Base-by-base conservation (phyloP, 2,329 filamentous ascomycete species). In the Aspergillus viridinutans region DNA sequence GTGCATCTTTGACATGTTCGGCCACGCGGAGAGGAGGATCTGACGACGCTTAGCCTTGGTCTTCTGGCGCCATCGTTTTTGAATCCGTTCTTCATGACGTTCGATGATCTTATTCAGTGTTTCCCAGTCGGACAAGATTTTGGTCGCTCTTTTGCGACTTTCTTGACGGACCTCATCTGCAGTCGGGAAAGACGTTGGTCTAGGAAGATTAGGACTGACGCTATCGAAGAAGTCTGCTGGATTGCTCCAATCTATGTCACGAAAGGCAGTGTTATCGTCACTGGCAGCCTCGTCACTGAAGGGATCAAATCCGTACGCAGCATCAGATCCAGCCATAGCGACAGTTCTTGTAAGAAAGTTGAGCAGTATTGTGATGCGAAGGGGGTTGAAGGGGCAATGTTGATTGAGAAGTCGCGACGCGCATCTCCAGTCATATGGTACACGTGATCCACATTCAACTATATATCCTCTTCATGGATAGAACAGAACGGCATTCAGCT, bases 21-120 rank as follows among this genome's bases (percentile, higher is more conserved):
- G 81, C 79, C 80, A 83, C 1, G 71, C 73, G n/a, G 69, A 62
- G 1, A 80, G 64, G 2, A 86, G 67, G 3, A 84, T 70, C 3
- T 76, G 71, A 9, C 73, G 70, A 17, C 78, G 72, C 65, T 85
- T 78, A 14, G 69, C 50, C 10, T 71, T 73, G 1, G 73, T 78
- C 68, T 83, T 84, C 63, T 85, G 85, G 2, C 63, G 58, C 83
- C 83, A 87, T 42, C 83, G 76, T 59, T 77, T 82, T 53, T 77
- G 76, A 10, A 86, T 78, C 0, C 74, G 77, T 0, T 67, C 68
- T 63, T 86, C 81, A 50, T 84, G 79, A 4, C 81, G 76, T 43
- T 77, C 67, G 2, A 85, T 54, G 4, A 83, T 80, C 1, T 66
- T 65, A 10, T 70, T 69, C 7, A 83, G 65, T 3, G 48, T 55